Evolutionary conservation across 805 yeast species (phyloP).

Genomic region (Pichia gijzeniarum): DNA sequence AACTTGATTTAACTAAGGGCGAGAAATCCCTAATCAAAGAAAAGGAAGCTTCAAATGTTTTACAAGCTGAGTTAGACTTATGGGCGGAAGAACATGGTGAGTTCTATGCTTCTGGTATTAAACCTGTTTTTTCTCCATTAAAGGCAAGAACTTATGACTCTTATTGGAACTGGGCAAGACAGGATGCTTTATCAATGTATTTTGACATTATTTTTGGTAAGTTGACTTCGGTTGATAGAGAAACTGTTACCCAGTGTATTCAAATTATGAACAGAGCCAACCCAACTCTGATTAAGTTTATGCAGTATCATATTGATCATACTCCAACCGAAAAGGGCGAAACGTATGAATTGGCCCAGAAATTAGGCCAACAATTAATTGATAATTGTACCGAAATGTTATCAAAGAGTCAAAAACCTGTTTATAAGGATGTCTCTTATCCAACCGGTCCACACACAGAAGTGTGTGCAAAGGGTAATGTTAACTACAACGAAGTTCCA

Average conservation of each 20-base stretch:
- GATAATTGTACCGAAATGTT: constrained; percentile 90
- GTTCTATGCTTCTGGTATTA: constrained; percentile 83
- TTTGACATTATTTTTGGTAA: constrained; percentile 95
- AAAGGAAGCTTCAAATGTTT: constrained; percentile 74
- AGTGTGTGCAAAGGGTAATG: constrained; percentile 82
- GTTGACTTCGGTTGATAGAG: constrained; percentile 84
- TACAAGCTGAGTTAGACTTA: constrained; percentile 87
- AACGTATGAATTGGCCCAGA: constrained; percentile 85
- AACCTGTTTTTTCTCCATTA: constrained; percentile 82
- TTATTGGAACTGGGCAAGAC: constrained; percentile 99
- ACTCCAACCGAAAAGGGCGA: constrained; percentile 84
- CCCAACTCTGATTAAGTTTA: constrained; percentile 87
- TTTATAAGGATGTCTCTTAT: constrained; percentile 87
- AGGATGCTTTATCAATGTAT: constrained; percentile 88
- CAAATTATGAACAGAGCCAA: constrained; percentile 96
- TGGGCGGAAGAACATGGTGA: constrained; percentile 92
- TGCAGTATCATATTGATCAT: constrained; percentile 89
- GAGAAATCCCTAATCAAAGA: constrained; percentile 77
- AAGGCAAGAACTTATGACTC: constrained; percentile 97
- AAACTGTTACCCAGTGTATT: constrained; percentile 92
- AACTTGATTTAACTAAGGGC: constrained; percentile 86
- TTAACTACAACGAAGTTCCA: constrained; percentile 76
- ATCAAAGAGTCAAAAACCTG: constrained; percentile 76
- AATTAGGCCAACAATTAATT: constrained; percentile 85
- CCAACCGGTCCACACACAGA: constrained; percentile 94